Evolutionary conservation across 495 filamentous ascomycete genomes (phyloP), one percentile per base, ranked within the genome.

Genomic region (Clohesyomyces aquaticus): DNA sequence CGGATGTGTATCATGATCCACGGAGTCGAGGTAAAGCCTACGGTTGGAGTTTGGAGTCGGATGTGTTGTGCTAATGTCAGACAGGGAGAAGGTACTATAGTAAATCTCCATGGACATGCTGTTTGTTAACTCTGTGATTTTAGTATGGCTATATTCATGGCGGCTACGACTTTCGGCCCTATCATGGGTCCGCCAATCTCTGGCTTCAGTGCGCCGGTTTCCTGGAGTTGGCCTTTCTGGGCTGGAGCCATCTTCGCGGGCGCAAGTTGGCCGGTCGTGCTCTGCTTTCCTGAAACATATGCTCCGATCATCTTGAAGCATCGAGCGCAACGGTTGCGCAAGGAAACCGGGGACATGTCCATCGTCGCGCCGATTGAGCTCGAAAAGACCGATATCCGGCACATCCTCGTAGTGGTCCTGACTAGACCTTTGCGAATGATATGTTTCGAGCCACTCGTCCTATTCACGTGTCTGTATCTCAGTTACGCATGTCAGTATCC

Each of bases 61-160:
- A n/a, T n/a, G n/a, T n/a, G n/a, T n/a, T n/a, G n/a, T n/a, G n/a
- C n/a, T n/a, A n/a, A n/a, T n/a, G n/a, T n/a, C n/a, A n/a, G n/a
- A n/a, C n/a, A n/a, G n/a, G n/a, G n/a, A n/a, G n/a, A n/a, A n/a
- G n/a, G n/a, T n/a, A n/a, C n/a, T n/a, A n/a, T n/a, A n/a, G n/a
- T n/a, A n/a, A n/a, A n/a, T n/a, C n/a, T n/a, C n/a, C n/a, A n/a
- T n/a, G n/a, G n/a, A n/a, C n/a, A n/a, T n/a, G n/a, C n/a, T n/a
- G n/a, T n/a, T n/a, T n/a, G n/a, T n/a, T n/a, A n/a, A n/a, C n/a
- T n/a, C n/a, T n/a, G n/a, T n/a, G n/a, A n/a, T 14, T 38, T 14
- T 14, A 55, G 51, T 41, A 88, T 92, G 83, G 82, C 87, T 0
- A 73, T 83, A 3, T 92, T 90, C 73, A 89, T 87, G 82, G 83